Base-by-base conservation (phyloP, 257 asterid genomes). In the Lantana camara region DNA sequence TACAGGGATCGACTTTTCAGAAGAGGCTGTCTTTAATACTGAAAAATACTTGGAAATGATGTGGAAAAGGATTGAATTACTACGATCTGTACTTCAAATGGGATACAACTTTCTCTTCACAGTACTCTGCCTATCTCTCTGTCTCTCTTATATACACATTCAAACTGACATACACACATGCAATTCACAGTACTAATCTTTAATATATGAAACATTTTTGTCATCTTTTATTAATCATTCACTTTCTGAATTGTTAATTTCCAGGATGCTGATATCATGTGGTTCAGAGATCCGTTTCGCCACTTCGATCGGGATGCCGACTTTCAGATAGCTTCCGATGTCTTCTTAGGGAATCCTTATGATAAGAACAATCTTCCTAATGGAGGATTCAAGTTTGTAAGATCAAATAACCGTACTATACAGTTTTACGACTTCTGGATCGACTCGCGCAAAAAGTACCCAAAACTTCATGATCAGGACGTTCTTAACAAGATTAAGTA, bases 381-480 rank as follows among this genome's bases (percentile, higher is more conserved):
- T 75, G 95, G 95, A 60, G 95, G 95, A 57, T 86, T 86, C 74
- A 81, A 68, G 56, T 86, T 73, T 66, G 90, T 83, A 16, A 73
- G 83, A 71, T 81, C 95, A 52, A 85, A 81, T 66, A 66, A 75
- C 27, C 80, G 78, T 42, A 67, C 94, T n/a, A 85, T 88, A 62
- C 82, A 79, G 67, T 88, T 88, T 63, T 88, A 88, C 79, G 85
- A 81, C 64, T 83, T 77, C 71, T 88, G 96, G 96, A 77, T 83
- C 70, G 66, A 77, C 48, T 79, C 91, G 20, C 77, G 70, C 19
- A 72, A 74, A 44, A 44, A 16, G 21, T 85, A 73, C 61, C 91
- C 95, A 27, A 86, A 84, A 42, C 57, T 85, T 37, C 91, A 85
- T 32, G 96, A 88, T 67, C 95, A 88, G 71, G 96, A 88, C 54